These are phyloP conservation scores for Aspergillus texensis DNA, from an alignment of 2,329 filamentous ascomycete genomes.

Conservation along the genomic window DNA sequence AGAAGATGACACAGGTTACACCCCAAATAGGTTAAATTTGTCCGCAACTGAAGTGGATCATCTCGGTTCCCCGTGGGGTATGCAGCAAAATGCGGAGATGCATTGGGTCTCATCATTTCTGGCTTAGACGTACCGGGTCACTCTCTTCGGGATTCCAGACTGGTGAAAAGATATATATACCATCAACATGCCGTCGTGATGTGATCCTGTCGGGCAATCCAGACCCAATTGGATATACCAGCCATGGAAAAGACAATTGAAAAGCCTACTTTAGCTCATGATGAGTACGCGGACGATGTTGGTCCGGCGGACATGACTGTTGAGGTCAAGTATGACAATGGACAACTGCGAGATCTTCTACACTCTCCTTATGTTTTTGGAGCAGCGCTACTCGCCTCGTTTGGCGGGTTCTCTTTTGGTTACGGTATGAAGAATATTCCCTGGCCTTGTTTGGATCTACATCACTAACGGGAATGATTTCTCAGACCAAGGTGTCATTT, in stretches of 20 bases:
- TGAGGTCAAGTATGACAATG: constrained; percentile 11
- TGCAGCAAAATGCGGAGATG: not conserved
- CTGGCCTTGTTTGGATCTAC: not conserved
- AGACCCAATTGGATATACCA: not conserved
- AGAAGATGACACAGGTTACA: not conserved
- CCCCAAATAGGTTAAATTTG: not conserved
- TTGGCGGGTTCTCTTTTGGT: constrained; percentile 47
- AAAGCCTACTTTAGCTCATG: not conserved
- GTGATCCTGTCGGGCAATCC: not conserved
- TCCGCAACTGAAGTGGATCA: not conserved
- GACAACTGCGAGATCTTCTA: constrained; percentile 3
- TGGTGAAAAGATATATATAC: not conserved
- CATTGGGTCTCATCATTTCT: not conserved
- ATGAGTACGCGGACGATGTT: constrained; percentile 5
- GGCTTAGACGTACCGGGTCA: not conserved
- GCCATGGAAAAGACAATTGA: not conserved
- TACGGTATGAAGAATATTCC: constrained; percentile 32
- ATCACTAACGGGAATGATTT: not conserved
- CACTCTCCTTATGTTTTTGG: constrained; percentile 46
- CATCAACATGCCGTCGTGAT: not conserved
- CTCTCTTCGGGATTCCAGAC: not conserved
- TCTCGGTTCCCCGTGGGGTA: not conserved
- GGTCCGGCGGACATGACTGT: not conserved
- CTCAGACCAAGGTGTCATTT: constrained; percentile 34
- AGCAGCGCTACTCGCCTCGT: constrained; percentile 46